Evolutionary conservation across 2,329 filamentous ascomycete species (phyloP).

Genomic region (Neonectria ditissima): DNA sequence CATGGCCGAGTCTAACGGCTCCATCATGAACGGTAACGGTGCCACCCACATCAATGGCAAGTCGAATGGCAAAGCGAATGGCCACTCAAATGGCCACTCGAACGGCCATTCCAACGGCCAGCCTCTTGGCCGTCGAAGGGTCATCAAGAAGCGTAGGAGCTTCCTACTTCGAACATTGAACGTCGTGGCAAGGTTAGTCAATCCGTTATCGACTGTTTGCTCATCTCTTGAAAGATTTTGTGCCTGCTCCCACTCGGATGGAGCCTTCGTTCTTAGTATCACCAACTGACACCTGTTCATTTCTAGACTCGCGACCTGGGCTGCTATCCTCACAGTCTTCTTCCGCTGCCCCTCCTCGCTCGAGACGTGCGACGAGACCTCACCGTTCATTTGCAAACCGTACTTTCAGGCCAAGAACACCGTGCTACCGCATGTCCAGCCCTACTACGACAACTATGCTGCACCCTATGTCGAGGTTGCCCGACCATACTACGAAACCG

Average conservation of each 20-base stretch:
- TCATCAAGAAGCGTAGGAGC: constrained; percentile 41
- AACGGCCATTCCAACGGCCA: constrained; percentile 51
- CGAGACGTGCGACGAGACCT: constrained; percentile 74
- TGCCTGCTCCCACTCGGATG: background rate
- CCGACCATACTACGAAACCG: constrained; percentile 77
- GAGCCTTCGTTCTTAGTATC: constrained; percentile 3
- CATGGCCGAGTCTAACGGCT: constrained; percentile 52
- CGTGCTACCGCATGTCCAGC: constrained; percentile 80
- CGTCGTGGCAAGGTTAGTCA: constrained; percentile 65
- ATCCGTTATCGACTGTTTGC: background rate
- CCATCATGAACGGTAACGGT: constrained; percentile 55
- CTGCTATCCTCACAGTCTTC: constrained; percentile 81
- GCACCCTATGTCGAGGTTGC: constrained; percentile 83
- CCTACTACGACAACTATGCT: constrained; percentile 88
- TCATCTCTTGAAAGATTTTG: background rate
- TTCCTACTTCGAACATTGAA: constrained; percentile 57
- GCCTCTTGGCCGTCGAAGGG: constrained; percentile 37
- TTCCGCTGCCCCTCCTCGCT: constrained; percentile 83
- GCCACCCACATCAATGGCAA: constrained; percentile 51
- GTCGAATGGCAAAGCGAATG: constrained; percentile 34
- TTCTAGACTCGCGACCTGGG: constrained; percentile 83
- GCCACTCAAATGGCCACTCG: background rate
- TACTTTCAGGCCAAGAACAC: constrained; percentile 76
- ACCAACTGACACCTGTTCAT: constrained; percentile 17
- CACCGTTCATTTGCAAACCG: constrained; percentile 84